Conservation (phyloP, 352 stramenopile genomes). For the Phytophthora fragariaefolia region DNA sequence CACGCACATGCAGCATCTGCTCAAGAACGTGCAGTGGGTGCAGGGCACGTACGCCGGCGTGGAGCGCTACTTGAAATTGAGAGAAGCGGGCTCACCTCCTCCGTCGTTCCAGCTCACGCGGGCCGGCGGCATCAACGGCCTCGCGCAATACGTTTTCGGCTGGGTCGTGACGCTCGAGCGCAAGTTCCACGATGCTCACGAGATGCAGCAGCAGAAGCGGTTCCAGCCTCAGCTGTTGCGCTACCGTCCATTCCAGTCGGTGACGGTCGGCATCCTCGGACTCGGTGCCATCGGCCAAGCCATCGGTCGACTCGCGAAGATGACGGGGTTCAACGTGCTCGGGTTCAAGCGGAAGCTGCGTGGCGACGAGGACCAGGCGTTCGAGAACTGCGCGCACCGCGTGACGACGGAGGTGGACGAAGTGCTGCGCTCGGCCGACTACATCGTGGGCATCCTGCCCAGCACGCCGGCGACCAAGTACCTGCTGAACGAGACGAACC, state of each 20-base stretch:
- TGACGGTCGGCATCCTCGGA: slow-evolving; percentile 61
- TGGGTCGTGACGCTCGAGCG: slow-evolving; percentile 73
- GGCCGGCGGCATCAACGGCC: slow-evolving; percentile 63
- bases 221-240: slow-evolving; percentile 46
- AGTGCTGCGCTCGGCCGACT: slow-evolving; percentile 62
- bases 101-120: slow-evolving; percentile 58
- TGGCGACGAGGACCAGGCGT: slow-evolving; percentile 18
- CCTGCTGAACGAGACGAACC: slow-evolving; percentile 57
- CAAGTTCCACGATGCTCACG: slow-evolving; percentile 59
- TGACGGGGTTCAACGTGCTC: slow-evolving; percentile 65
- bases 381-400: slow-evolving; percentile 36
- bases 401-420: slow-evolving; percentile 57
- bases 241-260: slow-evolving; percentile 59
- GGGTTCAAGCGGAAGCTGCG: slow-evolving; percentile 68
- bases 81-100: slow-evolving; percentile 1
- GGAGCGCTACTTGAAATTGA: slow-evolving; percentile 52
- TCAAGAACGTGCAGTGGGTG: slow-evolving; percentile 59
- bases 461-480: slow-evolving; percentile 76
- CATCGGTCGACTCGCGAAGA: slow-evolving; percentile 59
- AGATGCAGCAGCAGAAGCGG: slow-evolving; percentile 43
- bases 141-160: slow-evolving; percentile 77
- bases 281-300: slow-evolving; percentile 66
- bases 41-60: slow-evolving; percentile 73
- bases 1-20: slow-evolving; percentile 35
- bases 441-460: slow-evolving; percentile 86